phyloP scores from a whole-genome alignment of 208 protist genomes.

The Leptomonas pyrrhocoris region DNA sequence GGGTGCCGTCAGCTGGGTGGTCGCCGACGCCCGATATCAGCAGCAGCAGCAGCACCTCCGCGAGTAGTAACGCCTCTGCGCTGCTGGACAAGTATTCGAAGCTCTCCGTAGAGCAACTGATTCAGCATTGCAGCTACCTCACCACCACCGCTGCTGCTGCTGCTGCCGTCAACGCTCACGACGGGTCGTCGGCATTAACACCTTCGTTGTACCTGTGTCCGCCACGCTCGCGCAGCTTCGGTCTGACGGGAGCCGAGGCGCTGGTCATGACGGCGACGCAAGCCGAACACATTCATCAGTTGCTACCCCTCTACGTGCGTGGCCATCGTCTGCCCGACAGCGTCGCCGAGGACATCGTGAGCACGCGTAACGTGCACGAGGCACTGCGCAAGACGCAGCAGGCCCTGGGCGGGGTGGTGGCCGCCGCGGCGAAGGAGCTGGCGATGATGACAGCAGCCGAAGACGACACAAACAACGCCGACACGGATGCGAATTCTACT shows the following conservation, averaged over 20 bases:
- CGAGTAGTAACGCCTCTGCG: conserved; percentile 1
- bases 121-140: conserved; percentile 50
- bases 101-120: conserved; percentile 45
- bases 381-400: conserved; percentile 56
- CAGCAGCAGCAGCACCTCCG: not conserved
- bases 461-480: not conserved
- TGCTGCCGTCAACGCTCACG: too few species aligned
- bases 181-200: not conserved
- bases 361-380: conserved; percentile 59
- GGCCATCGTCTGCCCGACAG: conserved; percentile 53
- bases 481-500: too few species aligned
- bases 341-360: conserved; percentile 50
- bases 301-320: conserved; percentile 61
- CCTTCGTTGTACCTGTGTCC: conserved; percentile 22
- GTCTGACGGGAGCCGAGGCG: conserved; percentile 53
- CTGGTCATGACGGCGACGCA: conserved; percentile 63
- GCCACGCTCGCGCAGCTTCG: conserved; percentile 45
- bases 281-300: conserved; percentile 57
- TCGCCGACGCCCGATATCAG: conserved; percentile 26
- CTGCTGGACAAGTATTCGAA: conserved; percentile 63
- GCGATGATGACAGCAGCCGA: not conserved
- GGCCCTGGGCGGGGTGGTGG: conserved; percentile 8
- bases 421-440: conserved; percentile 19
- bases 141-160: not conserved
- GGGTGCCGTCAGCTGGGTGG: conserved; percentile 59